phyloP scores from a whole-genome alignment of 2,329 filamentous ascomycete genomes.

The Claviceps citrina region DNA sequence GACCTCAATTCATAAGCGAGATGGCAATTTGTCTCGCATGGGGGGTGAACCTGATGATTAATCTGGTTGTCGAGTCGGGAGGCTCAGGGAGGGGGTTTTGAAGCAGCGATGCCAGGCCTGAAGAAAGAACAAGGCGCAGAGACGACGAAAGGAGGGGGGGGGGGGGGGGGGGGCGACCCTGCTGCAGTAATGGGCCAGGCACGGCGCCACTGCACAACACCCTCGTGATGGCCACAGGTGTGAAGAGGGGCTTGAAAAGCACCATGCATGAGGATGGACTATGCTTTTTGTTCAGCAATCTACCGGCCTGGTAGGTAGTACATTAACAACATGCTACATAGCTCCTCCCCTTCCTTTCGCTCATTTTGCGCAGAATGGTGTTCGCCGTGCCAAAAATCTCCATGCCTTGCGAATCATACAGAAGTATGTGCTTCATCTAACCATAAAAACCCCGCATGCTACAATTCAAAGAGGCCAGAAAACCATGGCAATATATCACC shows the following conservation, averaged over 20 bases:
- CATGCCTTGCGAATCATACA: too few relatives aligned
- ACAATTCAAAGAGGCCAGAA: too few relatives aligned
- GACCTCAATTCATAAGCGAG: background rate
- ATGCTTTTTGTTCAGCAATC: too few relatives aligned
- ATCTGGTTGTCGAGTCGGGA: background rate
- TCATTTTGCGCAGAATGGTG: background rate
- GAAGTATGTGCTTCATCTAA: too few relatives aligned
- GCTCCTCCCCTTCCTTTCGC: background rate
- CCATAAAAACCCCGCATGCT: too few relatives aligned
- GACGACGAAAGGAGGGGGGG: conserved; percentile 1
- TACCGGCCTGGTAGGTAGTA: too few relatives aligned
- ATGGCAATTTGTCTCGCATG: background rate
- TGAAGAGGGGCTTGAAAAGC: too few relatives aligned
- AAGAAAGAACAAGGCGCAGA: conserved; percentile 1
- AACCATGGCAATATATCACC: too few relatives aligned
- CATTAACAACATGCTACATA: background rate
- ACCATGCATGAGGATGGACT: too few relatives aligned
- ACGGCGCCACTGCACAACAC: conserved; percentile 3
- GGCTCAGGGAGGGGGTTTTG: background rate
- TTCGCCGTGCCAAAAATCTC: background rate
- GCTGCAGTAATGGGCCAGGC: conserved; percentile 1
- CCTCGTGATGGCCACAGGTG: too few relatives aligned
- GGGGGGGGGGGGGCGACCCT: conserved; percentile 4
- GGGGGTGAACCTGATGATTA: background rate
- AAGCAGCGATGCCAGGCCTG: background rate